Evolutionary conservation across 2,329 filamentous ascomycete genomes (phyloP), one percentile per base, ranked within the genome.

Genomic region (Didymella exigua): DNA sequence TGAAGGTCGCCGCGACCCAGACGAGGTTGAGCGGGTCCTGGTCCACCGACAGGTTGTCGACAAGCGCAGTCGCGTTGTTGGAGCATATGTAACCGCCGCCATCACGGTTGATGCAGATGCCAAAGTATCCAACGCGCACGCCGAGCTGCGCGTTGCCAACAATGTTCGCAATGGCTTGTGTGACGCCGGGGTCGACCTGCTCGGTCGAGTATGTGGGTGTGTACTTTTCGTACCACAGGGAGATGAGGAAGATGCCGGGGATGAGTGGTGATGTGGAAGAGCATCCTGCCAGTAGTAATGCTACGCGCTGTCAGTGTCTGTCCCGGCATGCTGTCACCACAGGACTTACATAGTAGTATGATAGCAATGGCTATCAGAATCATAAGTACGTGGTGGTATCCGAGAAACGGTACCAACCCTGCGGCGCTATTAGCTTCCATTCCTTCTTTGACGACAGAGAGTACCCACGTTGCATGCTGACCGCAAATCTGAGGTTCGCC

Each of bases 21-120:
- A 99, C 93, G 69, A 99, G 80, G 76, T 99, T 99, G 71, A 99
- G 82, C 33, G 95, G 95, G 78, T 99, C 95, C 76, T 97, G 90
- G 71, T 97, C 92, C 36, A 96, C 86, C 18, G 85, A 88, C 37
- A 98, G 85, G 77, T 96, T 89, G 75, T 95, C 89, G 31, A 95
- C 93, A 42, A 99, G 83, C 2, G 92, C 88, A 2, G 93, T 97
- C 18, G 95, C 95, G 76, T 99, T 99, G 82, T 96, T 96, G 75
- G 90, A 95, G 84, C 95, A 99, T 55, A 98, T 85, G 85, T 91
- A 99, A 19, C 88, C 87, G 62, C 93, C 93, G 56, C 89, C 90
- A 73, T 96, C 91, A 1, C 91, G 88, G 77, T 92, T 95, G 75
- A 98, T 87, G 78, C 95, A 99, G 75, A 99, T 96, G 66, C 95